These are phyloP conservation scores for Limnanthes douglasii DNA, from an alignment of 345 rosid genomes.

Conservation along the genomic window DNA sequence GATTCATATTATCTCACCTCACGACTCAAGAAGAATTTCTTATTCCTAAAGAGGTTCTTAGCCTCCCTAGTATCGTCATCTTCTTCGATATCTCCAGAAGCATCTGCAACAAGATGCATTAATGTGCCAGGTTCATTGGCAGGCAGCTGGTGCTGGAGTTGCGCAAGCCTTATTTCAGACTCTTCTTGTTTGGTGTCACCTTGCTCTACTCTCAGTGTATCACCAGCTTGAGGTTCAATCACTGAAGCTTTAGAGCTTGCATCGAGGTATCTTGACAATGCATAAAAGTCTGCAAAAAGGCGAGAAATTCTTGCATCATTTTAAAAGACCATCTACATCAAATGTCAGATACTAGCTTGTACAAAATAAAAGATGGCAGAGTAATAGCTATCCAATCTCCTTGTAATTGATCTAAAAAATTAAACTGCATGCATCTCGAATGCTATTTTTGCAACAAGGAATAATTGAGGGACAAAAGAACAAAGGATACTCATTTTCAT, in stretches of 20 bases:
- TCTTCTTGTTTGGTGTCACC: conserved; percentile 24
- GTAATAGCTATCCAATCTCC: too few species aligned
- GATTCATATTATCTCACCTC: conserved; percentile 40
- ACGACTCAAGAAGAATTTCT: conserved; percentile 82
- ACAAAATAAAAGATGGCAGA: too few species aligned
- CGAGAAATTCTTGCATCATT: too few species aligned
- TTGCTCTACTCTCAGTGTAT: conserved; percentile 27
- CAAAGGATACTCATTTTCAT: too few species aligned
- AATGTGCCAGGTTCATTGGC: conserved; percentile 85
- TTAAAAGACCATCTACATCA: too few species aligned
- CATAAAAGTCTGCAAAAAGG: conserved; percentile 68
- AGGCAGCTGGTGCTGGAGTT: conserved; percentile 92
- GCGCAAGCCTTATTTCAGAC: conserved; percentile 85
- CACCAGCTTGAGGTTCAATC: conserved; percentile 20
- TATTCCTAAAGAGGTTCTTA: conserved; percentile 50
- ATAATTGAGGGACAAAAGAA: too few species aligned
- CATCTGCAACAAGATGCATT: conserved; percentile 73
- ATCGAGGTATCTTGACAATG: conserved; percentile 64
- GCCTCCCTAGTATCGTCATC: conserved; percentile 82
- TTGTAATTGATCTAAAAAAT: too few species aligned
- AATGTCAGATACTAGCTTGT: too few species aligned
- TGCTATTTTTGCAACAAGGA: too few species aligned
- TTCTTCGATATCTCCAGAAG: conserved; percentile 52
- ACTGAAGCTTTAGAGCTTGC: conserved; percentile 30
- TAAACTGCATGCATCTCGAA: too few species aligned